Conservation (phyloP, 1,284 basidiomycete species). For the Ustilago curta region DNA sequence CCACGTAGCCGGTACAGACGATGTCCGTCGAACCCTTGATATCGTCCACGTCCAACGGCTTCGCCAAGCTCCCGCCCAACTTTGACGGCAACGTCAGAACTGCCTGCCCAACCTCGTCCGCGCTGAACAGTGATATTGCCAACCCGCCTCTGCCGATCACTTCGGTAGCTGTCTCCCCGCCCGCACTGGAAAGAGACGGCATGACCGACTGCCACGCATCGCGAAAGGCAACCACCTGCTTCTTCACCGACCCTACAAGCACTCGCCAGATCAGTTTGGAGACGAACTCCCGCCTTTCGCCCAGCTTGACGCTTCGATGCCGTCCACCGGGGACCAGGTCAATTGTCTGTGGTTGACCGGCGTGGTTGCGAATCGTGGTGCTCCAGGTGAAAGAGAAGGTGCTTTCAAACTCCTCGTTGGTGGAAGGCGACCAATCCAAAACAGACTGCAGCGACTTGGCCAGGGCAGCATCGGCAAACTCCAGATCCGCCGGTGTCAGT, state of each 20-base stretch:
- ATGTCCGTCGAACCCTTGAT: conserved; percentile 33
- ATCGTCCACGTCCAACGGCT: conserved; percentile 42
- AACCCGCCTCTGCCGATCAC: conserved; percentile 33
- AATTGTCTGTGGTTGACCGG: conserved; percentile 24
- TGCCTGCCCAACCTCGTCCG: conserved; percentile 22
- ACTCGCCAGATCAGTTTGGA: conserved; percentile 35
- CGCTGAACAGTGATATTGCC: conserved; percentile 32
- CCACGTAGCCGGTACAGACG: conserved; percentile 6
- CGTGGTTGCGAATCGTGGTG: conserved; percentile 14
- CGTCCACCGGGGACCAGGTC: conserved; percentile 44
- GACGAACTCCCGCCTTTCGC: conserved; percentile 29
- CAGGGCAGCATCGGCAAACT: conserved; percentile 33
- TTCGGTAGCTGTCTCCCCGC: conserved; percentile 22
- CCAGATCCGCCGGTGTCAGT: conserved; percentile 36
- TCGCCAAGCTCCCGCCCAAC: conserved; percentile 1
- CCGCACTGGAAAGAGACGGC: conserved; percentile 9
- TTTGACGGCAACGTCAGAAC: conserved; percentile 24
- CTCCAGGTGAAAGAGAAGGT: conserved; percentile 49
- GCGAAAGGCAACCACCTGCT: conserved; percentile 29
- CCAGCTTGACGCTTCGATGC: conserved; percentile 29
- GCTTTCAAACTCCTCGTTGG: conserved; percentile 25
- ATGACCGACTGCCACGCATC: conserved; percentile 38
- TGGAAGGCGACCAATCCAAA: conserved; percentile 21
- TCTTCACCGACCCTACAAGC: conserved; percentile 25
- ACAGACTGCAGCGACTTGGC: conserved; percentile 37